Evolutionary conservation across 176 grass and related monocot species (phyloP).

Genomic region (sorghum (Sorghum bicolor)): DNA sequence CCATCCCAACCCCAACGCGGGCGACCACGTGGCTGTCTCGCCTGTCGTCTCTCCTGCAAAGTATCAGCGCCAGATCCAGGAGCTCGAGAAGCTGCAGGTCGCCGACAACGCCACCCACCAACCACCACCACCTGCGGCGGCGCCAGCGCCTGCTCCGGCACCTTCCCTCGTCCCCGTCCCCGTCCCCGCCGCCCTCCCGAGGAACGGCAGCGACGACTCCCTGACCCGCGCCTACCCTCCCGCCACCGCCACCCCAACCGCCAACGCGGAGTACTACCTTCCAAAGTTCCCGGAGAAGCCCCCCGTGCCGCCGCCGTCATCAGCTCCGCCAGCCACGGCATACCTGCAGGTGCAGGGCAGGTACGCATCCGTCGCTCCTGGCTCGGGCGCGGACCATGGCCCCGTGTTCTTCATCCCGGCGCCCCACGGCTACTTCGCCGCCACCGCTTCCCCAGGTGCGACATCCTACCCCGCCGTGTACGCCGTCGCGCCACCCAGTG

Average conservation of each 20-base stretch:
- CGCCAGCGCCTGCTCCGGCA: not conserved
- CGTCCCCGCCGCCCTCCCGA: slow-evolving; percentile 25
- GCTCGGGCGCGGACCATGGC: slow-evolving; percentile 42
- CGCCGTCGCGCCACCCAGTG: slow-evolving; percentile 45
- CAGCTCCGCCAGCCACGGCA: slow-evolving; percentile 42
- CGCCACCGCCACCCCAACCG: slow-evolving; percentile 4
- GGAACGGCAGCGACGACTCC: slow-evolving; percentile 69
- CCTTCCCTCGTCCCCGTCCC: not conserved
- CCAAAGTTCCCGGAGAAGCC: slow-evolving; percentile 67
- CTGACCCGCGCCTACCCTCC: slow-evolving; percentile 57
- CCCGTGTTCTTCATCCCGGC: slow-evolving; percentile 54
- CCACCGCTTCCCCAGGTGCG: slow-evolving; percentile 34
- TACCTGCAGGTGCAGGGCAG: slow-evolving; percentile 45
- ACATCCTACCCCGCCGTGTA: slow-evolving; percentile 38
- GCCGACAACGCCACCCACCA: slow-evolving; percentile 44
- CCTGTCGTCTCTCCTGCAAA: slow-evolving; percentile 47
- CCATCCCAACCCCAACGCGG: slow-evolving; percentile 18
- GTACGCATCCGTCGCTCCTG: slow-evolving; percentile 57
- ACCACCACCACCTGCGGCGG: not conserved
- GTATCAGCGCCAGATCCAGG: slow-evolving; percentile 72
- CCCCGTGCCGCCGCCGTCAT: slow-evolving; percentile 2
- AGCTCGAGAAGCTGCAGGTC: slow-evolving; percentile 67
- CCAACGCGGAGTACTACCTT: slow-evolving; percentile 46
- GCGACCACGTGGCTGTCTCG: slow-evolving; percentile 25
- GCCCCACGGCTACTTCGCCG: slow-evolving; percentile 62